Evolutionary conservation across 2,329 filamentous ascomycete species (phyloP).

Genomic region (Aspergillus sp.): DNA sequence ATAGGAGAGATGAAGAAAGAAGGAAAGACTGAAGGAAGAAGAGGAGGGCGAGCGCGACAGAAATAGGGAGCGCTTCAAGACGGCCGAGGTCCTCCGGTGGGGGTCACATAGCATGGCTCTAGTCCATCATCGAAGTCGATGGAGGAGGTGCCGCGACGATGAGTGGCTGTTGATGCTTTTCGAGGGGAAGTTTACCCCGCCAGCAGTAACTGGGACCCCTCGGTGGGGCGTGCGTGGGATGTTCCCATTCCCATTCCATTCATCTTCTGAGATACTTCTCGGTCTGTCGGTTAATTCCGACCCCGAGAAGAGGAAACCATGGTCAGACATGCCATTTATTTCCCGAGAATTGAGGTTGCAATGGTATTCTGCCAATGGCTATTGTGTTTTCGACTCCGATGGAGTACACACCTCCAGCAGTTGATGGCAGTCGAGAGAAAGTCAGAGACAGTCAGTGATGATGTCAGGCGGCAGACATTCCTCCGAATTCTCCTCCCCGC

Average conservation of each 20-base stretch:
- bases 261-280: background rate
- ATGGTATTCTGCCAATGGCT: no score
- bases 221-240: constrained; percentile 10
- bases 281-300: background rate
- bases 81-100: constrained; percentile 17
- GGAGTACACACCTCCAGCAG: no score
- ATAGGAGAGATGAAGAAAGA: background rate
- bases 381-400: no score
- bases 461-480: constrained; percentile 11
- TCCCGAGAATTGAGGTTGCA: no score
- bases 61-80: constrained; percentile 10
- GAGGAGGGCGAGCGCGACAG: constrained; percentile 1
- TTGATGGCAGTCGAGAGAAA: no score
- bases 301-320: no score
- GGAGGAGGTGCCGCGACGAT: background rate
- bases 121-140: background rate
- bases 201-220: constrained; percentile 6
- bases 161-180: background rate
- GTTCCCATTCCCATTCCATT: background rate
- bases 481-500: background rate
- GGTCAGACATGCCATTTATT: no score
- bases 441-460: background rate
- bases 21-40: background rate
- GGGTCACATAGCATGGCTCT: constrained; percentile 3
- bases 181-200: constrained; percentile 4